phyloP scores from a whole-genome alignment of 23 red algal species.

The Cyanidium caldarium region DNA sequence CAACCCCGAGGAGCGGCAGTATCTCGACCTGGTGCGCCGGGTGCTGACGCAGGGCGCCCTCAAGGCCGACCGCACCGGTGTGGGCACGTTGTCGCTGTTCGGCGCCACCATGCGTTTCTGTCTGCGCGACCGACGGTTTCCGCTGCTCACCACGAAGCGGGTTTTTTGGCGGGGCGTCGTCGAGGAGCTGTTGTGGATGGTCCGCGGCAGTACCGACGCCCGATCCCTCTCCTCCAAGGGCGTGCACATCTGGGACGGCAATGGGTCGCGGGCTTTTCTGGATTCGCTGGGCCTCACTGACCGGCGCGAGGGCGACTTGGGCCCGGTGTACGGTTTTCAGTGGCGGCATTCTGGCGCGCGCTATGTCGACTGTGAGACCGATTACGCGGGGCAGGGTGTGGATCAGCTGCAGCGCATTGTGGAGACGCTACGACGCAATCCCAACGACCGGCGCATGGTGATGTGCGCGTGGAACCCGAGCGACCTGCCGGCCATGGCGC shows the following conservation, averaged over 20 bases:
- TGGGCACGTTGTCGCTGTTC: constrained; percentile 69
- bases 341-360: constrained; percentile 97
- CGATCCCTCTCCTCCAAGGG: constrained; percentile 29
- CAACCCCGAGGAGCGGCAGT: constrained; percentile 60
- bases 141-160: constrained; percentile 84
- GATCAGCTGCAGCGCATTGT: constrained; percentile 62
- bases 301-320: constrained; percentile 70
- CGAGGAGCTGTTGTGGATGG: constrained; percentile 90
- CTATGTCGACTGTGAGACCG: constrained; percentile 39
- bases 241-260: constrained; percentile 96
- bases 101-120: constrained; percentile 73
- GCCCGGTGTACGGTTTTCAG: constrained; percentile 95
- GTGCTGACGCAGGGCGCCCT: constrained; percentile 29
- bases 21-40: constrained; percentile 55
- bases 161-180: constrained; percentile 93
- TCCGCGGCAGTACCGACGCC: constrained; percentile 61
- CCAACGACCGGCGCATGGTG: constrained; percentile 71
- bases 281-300: constrained; percentile 42
- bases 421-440: constrained; percentile 45
- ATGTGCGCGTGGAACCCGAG: constrained; percentile 78
- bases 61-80: constrained; percentile 28
- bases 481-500: constrained; percentile 54
- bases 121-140: constrained; percentile 40
- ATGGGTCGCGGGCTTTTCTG: constrained; percentile 66
- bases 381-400: constrained; percentile 54